Evolutionary conservation across 164 flowering plant genomes (phyloP).

Genomic region (Magnolia changhungtana): DNA sequence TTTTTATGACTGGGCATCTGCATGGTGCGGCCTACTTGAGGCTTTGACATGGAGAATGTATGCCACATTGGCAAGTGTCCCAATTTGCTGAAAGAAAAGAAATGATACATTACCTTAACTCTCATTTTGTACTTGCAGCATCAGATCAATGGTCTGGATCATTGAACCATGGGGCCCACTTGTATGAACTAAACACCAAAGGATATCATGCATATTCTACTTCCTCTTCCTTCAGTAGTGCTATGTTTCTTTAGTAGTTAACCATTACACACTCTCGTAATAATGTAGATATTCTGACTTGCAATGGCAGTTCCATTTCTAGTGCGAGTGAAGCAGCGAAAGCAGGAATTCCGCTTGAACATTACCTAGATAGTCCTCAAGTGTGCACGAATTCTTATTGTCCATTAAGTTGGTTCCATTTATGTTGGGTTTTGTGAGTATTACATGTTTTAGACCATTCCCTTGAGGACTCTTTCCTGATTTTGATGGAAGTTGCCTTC

Average conservation of each 20-base stretch:
- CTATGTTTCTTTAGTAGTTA: neutral
- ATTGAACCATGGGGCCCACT: neutral
- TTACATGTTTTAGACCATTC: constrained; percentile 7
- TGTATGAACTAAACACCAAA: too few species aligned
- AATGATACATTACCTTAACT: neutral
- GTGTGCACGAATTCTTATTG: constrained; percentile 32
- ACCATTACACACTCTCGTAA: neutral
- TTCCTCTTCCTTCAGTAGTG: neutral
- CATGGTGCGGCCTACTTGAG: too few species aligned
- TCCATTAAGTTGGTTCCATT: constrained; percentile 21
- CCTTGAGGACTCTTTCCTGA: constrained; percentile 2
- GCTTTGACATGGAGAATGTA: too few species aligned
- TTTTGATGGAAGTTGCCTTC: neutral
- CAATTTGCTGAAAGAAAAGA: too few species aligned
- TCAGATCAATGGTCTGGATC: neutral
- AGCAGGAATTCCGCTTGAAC: constrained; percentile 62
- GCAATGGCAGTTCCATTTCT: constrained; percentile 40
- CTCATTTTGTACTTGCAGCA: neutral
- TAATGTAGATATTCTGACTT: constrained; percentile 1
- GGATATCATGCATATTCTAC: too few species aligned
- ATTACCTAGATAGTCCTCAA: constrained; percentile 36
- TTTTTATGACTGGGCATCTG: too few species aligned
- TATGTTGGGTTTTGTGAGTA: constrained; percentile 22
- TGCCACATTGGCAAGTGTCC: too few species aligned
- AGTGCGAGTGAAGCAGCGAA: constrained; percentile 73